phyloP scores from a whole-genome alignment of 1,284 basidiomycete genomes.

The Tilletia setariae region DNA sequence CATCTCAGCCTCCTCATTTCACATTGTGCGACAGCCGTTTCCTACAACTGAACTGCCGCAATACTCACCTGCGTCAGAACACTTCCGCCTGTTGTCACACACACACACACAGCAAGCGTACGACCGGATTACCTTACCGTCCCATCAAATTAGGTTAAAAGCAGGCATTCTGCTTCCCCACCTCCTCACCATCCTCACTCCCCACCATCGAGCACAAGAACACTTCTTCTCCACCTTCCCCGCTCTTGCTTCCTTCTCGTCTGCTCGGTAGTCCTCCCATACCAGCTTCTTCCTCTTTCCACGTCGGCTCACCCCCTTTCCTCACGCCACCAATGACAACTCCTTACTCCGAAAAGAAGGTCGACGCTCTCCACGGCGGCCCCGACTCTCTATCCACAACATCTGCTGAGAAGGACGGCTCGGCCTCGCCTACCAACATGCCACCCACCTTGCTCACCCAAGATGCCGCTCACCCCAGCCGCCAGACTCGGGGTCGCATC shows the following conservation, averaged over 20 bases:
- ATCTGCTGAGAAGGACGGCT: not conserved
- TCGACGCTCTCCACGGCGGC: not conserved
- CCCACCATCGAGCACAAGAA: too few relatives aligned
- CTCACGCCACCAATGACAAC: not conserved
- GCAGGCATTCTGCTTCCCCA: too few relatives aligned
- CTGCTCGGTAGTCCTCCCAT: not conserved
- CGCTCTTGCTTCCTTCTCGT: not conserved
- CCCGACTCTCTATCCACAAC: constrained; percentile 3
- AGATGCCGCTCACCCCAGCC: not conserved
- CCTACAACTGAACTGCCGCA: too few relatives aligned
- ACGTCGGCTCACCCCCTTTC: too few relatives aligned
- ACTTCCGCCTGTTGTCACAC: too few relatives aligned
- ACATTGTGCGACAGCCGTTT: too few relatives aligned
- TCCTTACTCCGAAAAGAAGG: constrained; percentile 1
- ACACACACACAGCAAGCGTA: too few relatives aligned
- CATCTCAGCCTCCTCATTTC: too few relatives aligned
- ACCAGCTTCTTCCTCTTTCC: not conserved
- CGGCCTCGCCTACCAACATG: not conserved
- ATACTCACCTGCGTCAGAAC: too few relatives aligned
- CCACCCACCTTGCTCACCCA: not conserved
- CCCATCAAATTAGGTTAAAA: too few relatives aligned
- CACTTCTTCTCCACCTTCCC: not conserved
- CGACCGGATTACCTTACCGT: not conserved
- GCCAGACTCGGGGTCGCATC: constrained; percentile 3
- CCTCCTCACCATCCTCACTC: not conserved